Percentiles rank a stretch among this genome's conserved stretches.
These are phyloP conservation scores for Inga leiocalycina DNA, from an alignment of 306 rosid genomes.

Conservation along the genomic window DNA sequence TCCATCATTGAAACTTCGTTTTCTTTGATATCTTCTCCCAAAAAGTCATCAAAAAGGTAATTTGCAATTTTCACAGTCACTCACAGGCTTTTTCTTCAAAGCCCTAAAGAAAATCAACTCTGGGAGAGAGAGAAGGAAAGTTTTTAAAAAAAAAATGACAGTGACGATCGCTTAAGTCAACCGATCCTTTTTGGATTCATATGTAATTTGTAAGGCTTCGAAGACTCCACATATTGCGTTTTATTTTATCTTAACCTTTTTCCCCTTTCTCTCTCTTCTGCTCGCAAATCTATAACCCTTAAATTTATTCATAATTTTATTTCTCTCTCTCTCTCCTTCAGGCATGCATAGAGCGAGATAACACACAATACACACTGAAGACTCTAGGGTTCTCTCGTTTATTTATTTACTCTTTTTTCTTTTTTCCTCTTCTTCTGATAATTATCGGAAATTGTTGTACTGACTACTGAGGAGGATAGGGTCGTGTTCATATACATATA, in stretches of 20 bases:
- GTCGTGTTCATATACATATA: neutral
- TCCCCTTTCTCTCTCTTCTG: slow-evolving; percentile 10
- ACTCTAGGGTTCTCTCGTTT: slow-evolving; percentile 71
- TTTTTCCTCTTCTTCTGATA: neutral
- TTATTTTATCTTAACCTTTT: slow-evolving; percentile 59
- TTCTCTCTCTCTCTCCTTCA: slow-evolving; percentile 11
- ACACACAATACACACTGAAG: slow-evolving; percentile 17
- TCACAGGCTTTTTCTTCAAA: slow-evolving; percentile 43
- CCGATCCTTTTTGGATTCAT: slow-evolving; percentile 76
- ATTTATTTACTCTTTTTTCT: slow-evolving; percentile 16
- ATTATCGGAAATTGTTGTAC: neutral
- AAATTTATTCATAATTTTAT: neutral
- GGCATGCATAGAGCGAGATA: slow-evolving; percentile 70
- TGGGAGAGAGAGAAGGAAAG: neutral
- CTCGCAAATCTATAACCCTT: slow-evolving; percentile 38
- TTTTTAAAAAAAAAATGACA: neutral
- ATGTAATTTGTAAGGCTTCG: slow-evolving; percentile 87
- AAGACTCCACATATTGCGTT: slow-evolving; percentile 75
- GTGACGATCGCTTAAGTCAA: slow-evolving; percentile 61
- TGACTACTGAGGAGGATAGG: neutral
- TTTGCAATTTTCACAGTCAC: slow-evolving; percentile 44
- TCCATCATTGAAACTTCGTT: slow-evolving; percentile 40
- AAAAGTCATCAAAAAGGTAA: slow-evolving; percentile 46
- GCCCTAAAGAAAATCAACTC: neutral
- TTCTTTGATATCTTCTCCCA: slow-evolving; percentile 24